Evolutionary conservation across 257 asterid species (phyloP), one percentile per base, ranked within the genome.

Genomic region (Primulina eburnea): DNA sequence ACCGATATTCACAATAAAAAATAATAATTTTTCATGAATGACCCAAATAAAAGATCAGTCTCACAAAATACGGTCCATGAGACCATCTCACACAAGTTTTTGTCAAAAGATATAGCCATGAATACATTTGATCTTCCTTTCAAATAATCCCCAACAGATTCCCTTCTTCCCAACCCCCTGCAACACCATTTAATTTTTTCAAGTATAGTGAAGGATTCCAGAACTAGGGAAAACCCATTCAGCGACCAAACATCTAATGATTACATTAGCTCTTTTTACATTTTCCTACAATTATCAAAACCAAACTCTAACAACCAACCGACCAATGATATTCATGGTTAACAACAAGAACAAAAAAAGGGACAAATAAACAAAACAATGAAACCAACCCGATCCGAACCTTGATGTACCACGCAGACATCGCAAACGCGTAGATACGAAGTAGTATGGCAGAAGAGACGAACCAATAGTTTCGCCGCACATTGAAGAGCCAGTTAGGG

Each of bases 391-490:
- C 88, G 96, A 75, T 87, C 87, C 70, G 90, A 65, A 43, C 40
- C 73, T 77, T 78, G 80, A 90, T 66, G 84, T 77, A 81, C 65
- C 77, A 62, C 60, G 84, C 88, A 69, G 72, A 78, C 82, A 77
- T 35, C 6, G 83, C 65, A 53, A 90, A 82, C 40, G 88, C 78
- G 29, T 79, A 86, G 71, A 79, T 59, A 77, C 97, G 88, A 55
- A 85, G 83, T 63, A 87, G 73, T 60, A 94, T 66, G 30, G 26
- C 26, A 14, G 96, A 84, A 21, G 95, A 82, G 59, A 88, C n/a
- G 83, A 64, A 82, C 63, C 89, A 80, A 73, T 88, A 90, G 77
- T 90, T 88, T 80, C 88, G 89, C 89, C 87, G 92, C 80, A 73
- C 20, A 20, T 2, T 28, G 47, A 50, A 26, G 70, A 26, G 47